These are phyloP conservation scores for Rhynchosporium graminicola DNA, from an alignment of 2,329 filamentous ascomycete genomes.

Conservation along the genomic window DNA sequence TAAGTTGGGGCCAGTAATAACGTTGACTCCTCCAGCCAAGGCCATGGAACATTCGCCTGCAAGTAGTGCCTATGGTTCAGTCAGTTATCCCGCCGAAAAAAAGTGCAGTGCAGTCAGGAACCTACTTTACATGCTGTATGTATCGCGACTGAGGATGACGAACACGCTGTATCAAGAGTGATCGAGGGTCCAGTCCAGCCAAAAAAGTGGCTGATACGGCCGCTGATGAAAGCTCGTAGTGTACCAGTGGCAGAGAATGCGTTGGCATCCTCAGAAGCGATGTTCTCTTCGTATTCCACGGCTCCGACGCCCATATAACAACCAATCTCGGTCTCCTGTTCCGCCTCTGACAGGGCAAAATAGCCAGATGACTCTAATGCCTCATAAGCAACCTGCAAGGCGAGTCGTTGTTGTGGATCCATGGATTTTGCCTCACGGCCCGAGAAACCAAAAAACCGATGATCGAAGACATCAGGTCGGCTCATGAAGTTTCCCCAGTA, in stretches of 20 bases:
- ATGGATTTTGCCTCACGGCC: constrained; percentile 69
- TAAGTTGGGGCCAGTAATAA: constrained; percentile 27
- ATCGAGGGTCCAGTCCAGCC: constrained; percentile 15
- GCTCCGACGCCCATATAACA: constrained; percentile 10
- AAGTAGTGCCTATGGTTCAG: neutral
- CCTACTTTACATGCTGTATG: neutral
- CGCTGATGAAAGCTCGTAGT: constrained; percentile 30
- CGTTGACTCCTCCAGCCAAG: constrained; percentile 45
- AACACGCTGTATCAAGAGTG: constrained; percentile 13
- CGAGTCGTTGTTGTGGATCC: constrained; percentile 59
- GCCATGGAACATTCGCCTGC: constrained; percentile 27
- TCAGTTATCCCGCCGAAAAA: neutral
- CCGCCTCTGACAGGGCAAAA: neutral
- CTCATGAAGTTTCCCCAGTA: neutral
- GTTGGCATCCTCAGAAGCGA: constrained; percentile 23
- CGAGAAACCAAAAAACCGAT: neutral
- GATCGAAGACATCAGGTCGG: neutral
- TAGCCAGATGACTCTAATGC: neutral
- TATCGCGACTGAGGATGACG: constrained; percentile 13
- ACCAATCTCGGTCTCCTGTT: neutral
- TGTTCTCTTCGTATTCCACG: constrained; percentile 30
- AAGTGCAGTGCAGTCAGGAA: too few species aligned
- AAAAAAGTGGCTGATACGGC: constrained; percentile 38
- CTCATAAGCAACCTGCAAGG: neutral
- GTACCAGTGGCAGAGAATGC: constrained; percentile 28